Evolutionary conservation across 805 yeast genomes (phyloP).

Genomic region (Citeromyces matritensis): DNA sequence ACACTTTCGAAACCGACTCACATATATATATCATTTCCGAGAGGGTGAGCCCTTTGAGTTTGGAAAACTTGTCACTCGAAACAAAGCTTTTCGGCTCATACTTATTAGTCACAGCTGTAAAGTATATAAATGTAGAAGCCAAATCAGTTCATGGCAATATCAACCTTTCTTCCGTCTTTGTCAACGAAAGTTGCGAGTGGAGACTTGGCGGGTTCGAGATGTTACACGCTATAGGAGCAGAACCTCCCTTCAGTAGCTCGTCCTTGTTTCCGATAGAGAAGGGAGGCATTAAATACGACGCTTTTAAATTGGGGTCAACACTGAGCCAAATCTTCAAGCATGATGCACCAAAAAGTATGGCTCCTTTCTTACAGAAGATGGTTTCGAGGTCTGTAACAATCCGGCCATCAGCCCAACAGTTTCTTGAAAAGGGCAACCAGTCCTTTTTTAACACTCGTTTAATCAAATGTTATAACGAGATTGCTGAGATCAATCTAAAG

Average conservation of each 20-base stretch:
- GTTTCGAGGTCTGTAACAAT: conserved; percentile 19
- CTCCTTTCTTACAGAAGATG: conserved; percentile 22
- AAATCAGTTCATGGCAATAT: conserved; percentile 52
- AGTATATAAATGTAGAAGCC: conserved; percentile 42
- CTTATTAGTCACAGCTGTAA: conserved; percentile 36
- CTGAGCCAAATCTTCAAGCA: conserved; percentile 5
- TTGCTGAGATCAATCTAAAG: conserved; percentile 41
- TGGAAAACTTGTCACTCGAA: conserved; percentile 10
- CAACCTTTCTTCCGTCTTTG: conserved; percentile 39
- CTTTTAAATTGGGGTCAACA: no score
- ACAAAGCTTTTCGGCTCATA: conserved; percentile 33
- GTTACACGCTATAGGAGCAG: conserved; percentile 30
- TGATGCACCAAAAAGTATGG: conserved; percentile 20
- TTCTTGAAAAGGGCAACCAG: conserved; percentile 14
- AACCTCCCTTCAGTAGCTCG: neutral
- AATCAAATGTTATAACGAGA: conserved; percentile 32
- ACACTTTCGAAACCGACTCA: conserved; percentile 47
- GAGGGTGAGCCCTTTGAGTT: conserved; percentile 37
- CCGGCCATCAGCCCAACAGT: conserved; percentile 21
- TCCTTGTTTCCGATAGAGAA: conserved; percentile 34
- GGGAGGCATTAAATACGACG: conserved; percentile 25
- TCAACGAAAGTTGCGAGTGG: conserved; percentile 69
- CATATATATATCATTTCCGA: conserved; percentile 53
- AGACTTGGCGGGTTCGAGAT: conserved; percentile 72
- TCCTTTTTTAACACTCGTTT: conserved; percentile 27